These are phyloP conservation scores for Saccharum spontaneum DNA, from an alignment of 176 grass and related monocot species.

Conservation along the genomic window DNA sequence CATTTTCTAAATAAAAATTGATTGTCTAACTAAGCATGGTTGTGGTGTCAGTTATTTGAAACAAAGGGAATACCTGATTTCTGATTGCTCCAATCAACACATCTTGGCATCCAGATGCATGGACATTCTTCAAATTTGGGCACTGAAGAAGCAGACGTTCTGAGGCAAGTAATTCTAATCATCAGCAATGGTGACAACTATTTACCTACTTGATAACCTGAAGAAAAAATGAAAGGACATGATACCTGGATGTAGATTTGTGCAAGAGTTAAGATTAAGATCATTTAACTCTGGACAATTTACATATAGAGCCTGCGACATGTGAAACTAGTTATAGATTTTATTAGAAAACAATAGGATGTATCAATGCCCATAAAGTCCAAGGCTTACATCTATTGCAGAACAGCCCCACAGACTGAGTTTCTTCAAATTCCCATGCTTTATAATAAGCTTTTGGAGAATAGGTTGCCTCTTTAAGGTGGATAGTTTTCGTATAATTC, in stretches of 20 bases:
- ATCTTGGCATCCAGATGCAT: conserved; percentile 91
- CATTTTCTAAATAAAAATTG: neutral
- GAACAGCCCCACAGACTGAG: conserved; percentile 98
- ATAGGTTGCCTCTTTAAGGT: conserved; percentile 38
- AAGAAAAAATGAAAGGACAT: conserved; percentile 14
- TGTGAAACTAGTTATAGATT: conserved; percentile 26
- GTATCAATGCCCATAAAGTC: conserved; percentile 2
- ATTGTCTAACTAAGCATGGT: neutral
- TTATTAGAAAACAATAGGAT: conserved; percentile 2
- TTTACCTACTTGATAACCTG: neutral
- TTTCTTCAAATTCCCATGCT: conserved; percentile 80
- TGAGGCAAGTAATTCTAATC: conserved; percentile 36
- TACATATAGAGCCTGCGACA: conserved; percentile 72
- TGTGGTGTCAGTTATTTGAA: neutral
- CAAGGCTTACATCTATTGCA: conserved; percentile 73
- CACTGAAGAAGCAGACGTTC: conserved; percentile 93
- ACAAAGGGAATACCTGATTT: conserved; percentile 65
- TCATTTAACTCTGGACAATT: conserved; percentile 90
- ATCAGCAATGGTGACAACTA: conserved; percentile 19
- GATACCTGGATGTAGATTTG: conserved; percentile 92
- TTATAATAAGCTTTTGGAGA: conserved; percentile 88
- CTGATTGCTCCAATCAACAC: conserved; percentile 90
- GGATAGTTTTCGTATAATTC: conserved; percentile 45
- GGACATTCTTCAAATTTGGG: conserved; percentile 76
- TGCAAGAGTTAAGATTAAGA: conserved; percentile 93